Evolutionary conservation across 176 grass and related monocot genomes (phyloP).

Genomic region (Oryza nivara): DNA sequence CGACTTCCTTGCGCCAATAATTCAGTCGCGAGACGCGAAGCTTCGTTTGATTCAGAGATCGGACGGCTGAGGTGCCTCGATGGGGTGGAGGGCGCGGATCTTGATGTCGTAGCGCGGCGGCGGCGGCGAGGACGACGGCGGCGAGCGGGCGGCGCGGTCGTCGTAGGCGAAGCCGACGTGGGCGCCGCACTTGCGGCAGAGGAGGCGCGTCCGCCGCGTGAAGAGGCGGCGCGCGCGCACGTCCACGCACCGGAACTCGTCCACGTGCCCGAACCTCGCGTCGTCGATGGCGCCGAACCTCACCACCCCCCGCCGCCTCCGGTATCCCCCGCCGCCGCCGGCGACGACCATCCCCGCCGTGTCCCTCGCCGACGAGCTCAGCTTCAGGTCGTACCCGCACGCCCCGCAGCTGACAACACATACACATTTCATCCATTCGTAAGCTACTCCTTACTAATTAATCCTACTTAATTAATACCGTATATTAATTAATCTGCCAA

Average conservation of each 20-base stretch:
- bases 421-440: neutral
- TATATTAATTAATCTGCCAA: no score
- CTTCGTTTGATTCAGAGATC: neutral
- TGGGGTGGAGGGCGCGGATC: no score
- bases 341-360: conserved; percentile 40
- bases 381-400: conserved; percentile 57
- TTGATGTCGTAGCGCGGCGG: no score
- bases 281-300: conserved; percentile 62
- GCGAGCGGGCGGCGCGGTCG: conserved; percentile 12
- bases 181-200: conserved; percentile 63
- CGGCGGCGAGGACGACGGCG: no score
- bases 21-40: no score
- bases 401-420: conserved; percentile 49
- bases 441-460: no score
- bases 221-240: conserved; percentile 48
- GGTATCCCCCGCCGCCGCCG: conserved; percentile 13
- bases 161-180: conserved; percentile 49
- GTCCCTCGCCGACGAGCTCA: conserved; percentile 55
- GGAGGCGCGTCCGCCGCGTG: conserved; percentile 46
- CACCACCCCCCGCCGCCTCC: conserved; percentile 43
- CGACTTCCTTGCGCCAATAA: neutral
- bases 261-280: conserved; percentile 57
- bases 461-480: neutral
- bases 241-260: conserved; percentile 63
- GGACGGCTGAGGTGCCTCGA: neutral